phyloP scores from a whole-genome alignment of 352 stramenopile species.

The Blastocystis sp. region DNA sequence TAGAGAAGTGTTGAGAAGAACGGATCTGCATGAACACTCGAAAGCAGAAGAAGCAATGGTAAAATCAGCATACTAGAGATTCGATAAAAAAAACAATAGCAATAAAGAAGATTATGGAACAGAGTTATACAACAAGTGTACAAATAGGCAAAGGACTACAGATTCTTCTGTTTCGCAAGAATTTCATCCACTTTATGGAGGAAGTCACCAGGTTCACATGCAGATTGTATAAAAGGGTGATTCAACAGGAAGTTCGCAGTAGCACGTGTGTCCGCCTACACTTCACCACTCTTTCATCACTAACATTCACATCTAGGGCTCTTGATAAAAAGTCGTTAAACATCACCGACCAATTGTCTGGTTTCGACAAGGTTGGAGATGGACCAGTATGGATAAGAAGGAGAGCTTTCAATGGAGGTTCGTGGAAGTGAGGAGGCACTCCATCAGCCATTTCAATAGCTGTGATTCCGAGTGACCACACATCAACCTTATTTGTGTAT shows the following conservation, averaged over 20 bases:
- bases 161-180: background rate
- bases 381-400: slow-evolving; percentile 73
- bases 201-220: slow-evolving; percentile 68
- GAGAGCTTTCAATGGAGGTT: slow-evolving; percentile 76
- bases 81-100: background rate
- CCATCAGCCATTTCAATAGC: slow-evolving; percentile 81
- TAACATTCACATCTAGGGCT: slow-evolving; percentile 71
- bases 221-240: slow-evolving; percentile 76
- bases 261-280: slow-evolving; percentile 69
- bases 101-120: background rate
- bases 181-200: background rate
- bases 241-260: slow-evolving; percentile 76
- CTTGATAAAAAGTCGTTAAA: slow-evolving; percentile 78
- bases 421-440: slow-evolving; percentile 78
- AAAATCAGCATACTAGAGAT: background rate
- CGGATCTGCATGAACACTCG: slow-evolving; percentile 7
- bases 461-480: slow-evolving; percentile 79
- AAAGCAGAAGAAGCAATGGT: slow-evolving; percentile 28
- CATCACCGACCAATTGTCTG: slow-evolving; percentile 71
- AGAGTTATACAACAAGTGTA: background rate
- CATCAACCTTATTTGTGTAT: slow-evolving; percentile 81
- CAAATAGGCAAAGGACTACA: background rate
- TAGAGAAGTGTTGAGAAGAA: slow-evolving; percentile 58
- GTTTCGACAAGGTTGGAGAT: slow-evolving; percentile 72
- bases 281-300: background rate